Evolutionary conservation across 257 asterid species (phyloP).

Genomic region (Lycium ferocissimum): DNA sequence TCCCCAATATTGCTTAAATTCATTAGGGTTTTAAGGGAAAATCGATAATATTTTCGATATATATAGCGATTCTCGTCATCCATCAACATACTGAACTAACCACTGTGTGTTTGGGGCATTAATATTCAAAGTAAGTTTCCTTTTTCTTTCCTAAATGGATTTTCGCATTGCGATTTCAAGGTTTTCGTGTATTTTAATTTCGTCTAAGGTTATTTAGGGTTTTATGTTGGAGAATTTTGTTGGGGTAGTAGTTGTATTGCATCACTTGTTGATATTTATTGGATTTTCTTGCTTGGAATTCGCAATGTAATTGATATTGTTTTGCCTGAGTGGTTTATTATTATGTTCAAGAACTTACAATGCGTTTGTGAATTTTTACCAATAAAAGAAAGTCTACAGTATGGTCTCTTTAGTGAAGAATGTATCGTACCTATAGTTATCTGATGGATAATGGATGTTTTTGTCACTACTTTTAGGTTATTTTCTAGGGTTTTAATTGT

Average conservation of each 20-base stretch:
- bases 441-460: not conserved
- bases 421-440: not conserved
- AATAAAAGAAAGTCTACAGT: not conserved
- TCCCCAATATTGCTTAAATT: not conserved
- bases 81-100: not conserved
- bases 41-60: too few species aligned
- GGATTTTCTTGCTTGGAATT: not conserved
- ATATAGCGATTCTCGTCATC: not conserved
- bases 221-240: not conserved
- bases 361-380: not conserved
- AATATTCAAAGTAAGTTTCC: not conserved
- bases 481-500: constrained; percentile 8
- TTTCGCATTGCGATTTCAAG: not conserved
- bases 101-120: too few species aligned
- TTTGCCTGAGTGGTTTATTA: not conserved
- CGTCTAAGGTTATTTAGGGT: not conserved
- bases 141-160: not conserved
- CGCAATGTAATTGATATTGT: not conserved
- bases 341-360: not conserved
- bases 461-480: not conserved
- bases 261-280: not conserved
- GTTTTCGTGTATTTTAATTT: not conserved
- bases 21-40: constrained; percentile 10
- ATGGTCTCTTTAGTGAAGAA: not conserved
- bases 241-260: too few species aligned